Conservation (phyloP, 2,329 filamentous ascomycete species). For the Colletotrichum limetticola region DNA sequence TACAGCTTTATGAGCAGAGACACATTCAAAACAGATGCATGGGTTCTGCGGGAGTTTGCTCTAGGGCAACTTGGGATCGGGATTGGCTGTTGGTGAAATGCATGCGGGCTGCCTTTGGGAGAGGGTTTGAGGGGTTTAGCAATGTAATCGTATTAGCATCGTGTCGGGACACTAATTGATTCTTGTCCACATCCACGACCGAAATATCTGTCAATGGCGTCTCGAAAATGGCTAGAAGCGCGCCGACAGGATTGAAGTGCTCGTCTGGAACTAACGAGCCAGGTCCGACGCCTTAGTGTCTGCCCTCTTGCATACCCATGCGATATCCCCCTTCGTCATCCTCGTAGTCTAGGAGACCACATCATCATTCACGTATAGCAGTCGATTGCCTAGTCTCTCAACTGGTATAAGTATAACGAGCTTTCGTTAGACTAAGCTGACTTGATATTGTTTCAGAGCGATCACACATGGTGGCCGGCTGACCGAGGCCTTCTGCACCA, state of each 20-base stretch:
- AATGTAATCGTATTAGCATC: neutral
- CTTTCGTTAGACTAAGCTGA: too few relatives aligned
- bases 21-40: neutral
- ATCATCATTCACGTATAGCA: rapidly evolving
- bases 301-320: neutral
- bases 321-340: neutral
- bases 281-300: rapidly evolving
- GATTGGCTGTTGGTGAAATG: neutral
- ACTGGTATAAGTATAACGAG: too few relatives aligned
- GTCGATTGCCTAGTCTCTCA: too few relatives aligned
- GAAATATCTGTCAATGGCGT: neutral
- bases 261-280: neutral
- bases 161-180: neutral
- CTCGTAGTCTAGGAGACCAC: neutral
- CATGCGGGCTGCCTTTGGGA: neutral
- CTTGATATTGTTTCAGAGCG: too few relatives aligned
- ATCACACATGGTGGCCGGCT: too few relatives aligned
- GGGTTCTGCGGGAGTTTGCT: neutral
- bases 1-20: neutral
- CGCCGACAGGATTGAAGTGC: neutral
- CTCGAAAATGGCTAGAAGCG: neutral
- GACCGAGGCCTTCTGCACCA: too few relatives aligned
- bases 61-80: too few relatives aligned
- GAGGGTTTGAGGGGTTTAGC: rapidly evolving
- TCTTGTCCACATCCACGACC: neutral